phyloP scores from a whole-genome alignment of 257 asterid species.

The Henckelia pumila region DNA sequence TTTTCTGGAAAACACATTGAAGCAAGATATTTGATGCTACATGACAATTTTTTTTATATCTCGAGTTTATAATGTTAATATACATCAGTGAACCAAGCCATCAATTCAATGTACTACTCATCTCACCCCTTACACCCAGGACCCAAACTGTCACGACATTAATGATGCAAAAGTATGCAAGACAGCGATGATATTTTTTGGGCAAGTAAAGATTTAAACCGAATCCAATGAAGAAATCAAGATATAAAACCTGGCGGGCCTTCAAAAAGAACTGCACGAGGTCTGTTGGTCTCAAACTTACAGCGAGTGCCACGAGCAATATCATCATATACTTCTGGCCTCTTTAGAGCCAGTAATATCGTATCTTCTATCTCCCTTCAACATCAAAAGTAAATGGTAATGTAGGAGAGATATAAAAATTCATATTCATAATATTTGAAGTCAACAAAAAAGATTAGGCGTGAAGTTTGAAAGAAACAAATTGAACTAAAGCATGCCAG shows the following conservation, averaged over 20 bases:
- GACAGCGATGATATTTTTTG: not conserved
- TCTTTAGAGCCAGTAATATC: conserved; percentile 74
- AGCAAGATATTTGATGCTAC: not conserved
- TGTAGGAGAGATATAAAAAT: conserved; percentile 3
- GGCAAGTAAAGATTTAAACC: not conserved
- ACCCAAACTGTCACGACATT: not conserved
- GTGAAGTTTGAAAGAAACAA: conserved; percentile 7
- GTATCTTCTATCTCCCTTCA: conserved; percentile 91
- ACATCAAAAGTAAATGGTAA: conserved; percentile 20
- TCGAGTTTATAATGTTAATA: too few relatives aligned
- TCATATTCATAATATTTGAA: conserved; percentile 12
- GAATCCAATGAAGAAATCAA: conserved; percentile 18
- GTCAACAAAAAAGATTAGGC: conserved; percentile 17
- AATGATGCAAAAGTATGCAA: not conserved
- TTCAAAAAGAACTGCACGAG: conserved; percentile 94
- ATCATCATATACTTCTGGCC: conserved; percentile 92
- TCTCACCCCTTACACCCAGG: not conserved
- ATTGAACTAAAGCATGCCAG: not conserved
- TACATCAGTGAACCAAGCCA: too few relatives aligned
- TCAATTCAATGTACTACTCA: too few relatives aligned
- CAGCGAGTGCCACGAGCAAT: conserved; percentile 93
- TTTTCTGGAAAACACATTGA: not conserved
- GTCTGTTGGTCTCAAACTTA: conserved; percentile 96
- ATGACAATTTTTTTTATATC: not conserved
- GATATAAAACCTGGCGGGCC: conserved; percentile 92